Evolutionary conservation across 2,329 filamentous ascomycete genomes (phyloP).

Genomic region (Fusarium metavorans): DNA sequence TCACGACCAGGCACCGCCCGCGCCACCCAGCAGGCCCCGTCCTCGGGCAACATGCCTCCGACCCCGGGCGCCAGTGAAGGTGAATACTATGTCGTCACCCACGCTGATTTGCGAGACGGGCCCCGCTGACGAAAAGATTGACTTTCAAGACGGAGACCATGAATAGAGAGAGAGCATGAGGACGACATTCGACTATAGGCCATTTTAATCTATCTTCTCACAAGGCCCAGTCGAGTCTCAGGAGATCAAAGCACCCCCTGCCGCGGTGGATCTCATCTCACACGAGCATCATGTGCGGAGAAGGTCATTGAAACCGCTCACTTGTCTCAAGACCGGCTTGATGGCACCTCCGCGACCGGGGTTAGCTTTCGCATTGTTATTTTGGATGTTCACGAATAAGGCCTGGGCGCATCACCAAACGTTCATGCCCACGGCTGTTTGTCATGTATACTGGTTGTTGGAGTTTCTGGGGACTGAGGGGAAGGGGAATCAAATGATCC

Average conservation of each 20-base stretch:
- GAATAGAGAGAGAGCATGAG: slow-evolving; percentile 46
- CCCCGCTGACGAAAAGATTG: slow-evolving; percentile 47
- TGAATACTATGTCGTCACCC: slow-evolving; percentile 62
- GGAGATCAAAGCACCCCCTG: slow-evolving; percentile 16
- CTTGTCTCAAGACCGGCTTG: slow-evolving; percentile 27
- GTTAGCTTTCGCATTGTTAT: slow-evolving; percentile 20
- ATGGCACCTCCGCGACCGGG: slow-evolving; percentile 20
- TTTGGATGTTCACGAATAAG: slow-evolving; percentile 20
- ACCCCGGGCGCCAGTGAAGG: slow-evolving; percentile 73
- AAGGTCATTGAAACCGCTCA: slow-evolving; percentile 26
- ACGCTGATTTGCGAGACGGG: slow-evolving; percentile 46
- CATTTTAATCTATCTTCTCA: slow-evolving; percentile 31
- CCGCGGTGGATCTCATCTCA: slow-evolving; percentile 24
- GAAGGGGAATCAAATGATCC: not conserved
- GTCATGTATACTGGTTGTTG: slow-evolving; percentile 19
- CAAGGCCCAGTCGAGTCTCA: not conserved
- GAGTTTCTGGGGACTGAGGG: slow-evolving; percentile 18
- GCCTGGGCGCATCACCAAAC: slow-evolving; percentile 19
- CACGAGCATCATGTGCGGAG: slow-evolving; percentile 11
- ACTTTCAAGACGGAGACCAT: slow-evolving; percentile 53
- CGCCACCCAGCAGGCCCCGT: slow-evolving; percentile 63
- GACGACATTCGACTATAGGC: slow-evolving; percentile 17
- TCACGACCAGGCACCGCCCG: slow-evolving; percentile 68
- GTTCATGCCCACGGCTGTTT: slow-evolving; percentile 11
- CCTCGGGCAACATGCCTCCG: slow-evolving; percentile 68